These are phyloP conservation scores for Clavispora asparagi DNA, from an alignment of 805 yeast genomes.

Conservation along the genomic window DNA sequence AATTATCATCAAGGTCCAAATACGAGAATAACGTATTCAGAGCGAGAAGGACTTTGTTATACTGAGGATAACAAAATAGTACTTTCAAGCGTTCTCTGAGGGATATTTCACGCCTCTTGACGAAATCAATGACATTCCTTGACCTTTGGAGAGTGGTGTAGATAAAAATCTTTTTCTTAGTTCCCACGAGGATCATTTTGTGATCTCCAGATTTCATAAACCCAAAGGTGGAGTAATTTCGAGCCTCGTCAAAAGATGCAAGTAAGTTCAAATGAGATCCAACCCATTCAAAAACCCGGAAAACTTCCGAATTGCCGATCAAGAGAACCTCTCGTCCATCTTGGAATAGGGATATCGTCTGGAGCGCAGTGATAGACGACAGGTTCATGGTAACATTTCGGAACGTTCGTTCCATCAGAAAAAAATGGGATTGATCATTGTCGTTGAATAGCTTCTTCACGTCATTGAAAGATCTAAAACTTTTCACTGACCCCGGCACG, in stretches of 20 bases:
- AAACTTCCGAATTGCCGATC: constrained; percentile 19
- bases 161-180: constrained; percentile 26
- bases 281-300: constrained; percentile 24
- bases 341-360: constrained; percentile 11
- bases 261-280: constrained; percentile 32
- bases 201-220: constrained; percentile 14
- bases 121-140: constrained; percentile 26
- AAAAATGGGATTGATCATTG: constrained; percentile 13
- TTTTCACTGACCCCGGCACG: constrained; percentile 8
- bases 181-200: constrained; percentile 23
- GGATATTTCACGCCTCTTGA: constrained; percentile 17
- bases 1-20: constrained; percentile 16
- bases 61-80: constrained; percentile 10
- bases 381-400: constrained; percentile 14
- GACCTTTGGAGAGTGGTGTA: constrained; percentile 24
- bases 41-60: constrained; percentile 13
- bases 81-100: constrained; percentile 29
- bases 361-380: constrained; percentile 16
- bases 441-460: constrained; percentile 17
- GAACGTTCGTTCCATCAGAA: constrained; percentile 19
- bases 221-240: constrained; percentile 13
- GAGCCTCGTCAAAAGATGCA: constrained; percentile 23
- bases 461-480: constrained; percentile 23
- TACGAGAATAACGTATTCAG: constrained; percentile 2
- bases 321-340: constrained; percentile 21